These are phyloP conservation scores for Cutaneotrichosporon sp. DNA, from an alignment of 1,284 basidiomycete species.

Conservation along the genomic window DNA sequence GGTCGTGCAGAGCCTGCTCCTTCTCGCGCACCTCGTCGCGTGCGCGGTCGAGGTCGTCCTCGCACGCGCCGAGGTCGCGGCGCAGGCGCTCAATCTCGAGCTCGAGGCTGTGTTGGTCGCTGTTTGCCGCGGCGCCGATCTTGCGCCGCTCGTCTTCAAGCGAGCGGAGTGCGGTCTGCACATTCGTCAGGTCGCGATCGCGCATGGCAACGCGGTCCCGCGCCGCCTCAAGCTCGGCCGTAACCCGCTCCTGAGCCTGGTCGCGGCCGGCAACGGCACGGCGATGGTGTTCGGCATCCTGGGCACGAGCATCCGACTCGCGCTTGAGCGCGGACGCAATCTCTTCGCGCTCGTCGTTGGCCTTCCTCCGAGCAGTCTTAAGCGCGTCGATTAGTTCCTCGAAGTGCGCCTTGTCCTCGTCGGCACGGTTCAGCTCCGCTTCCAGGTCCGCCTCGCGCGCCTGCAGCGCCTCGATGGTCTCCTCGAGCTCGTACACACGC, in stretches of 20 bases:
- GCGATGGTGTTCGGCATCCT: conserved; percentile 53
- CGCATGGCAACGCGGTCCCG: conserved; percentile 53
- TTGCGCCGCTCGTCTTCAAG: conserved; percentile 60
- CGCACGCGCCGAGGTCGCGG: conserved; percentile 75
- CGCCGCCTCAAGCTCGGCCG: conserved; percentile 50
- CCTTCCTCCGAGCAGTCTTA: conserved; percentile 64
- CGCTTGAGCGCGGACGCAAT: conserved; percentile 66
- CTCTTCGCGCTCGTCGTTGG: conserved; percentile 61
- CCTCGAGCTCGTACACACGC: conserved; percentile 53
- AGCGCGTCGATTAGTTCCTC: conserved; percentile 69
- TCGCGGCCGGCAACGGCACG: conserved; percentile 53
- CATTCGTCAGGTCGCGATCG: conserved; percentile 64
- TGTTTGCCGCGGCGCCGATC: conserved; percentile 75
- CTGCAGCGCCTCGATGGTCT: conserved; percentile 62
- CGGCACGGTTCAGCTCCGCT: conserved; percentile 54
- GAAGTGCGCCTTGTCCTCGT: conserved; percentile 64
- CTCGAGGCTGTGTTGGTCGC: conserved; percentile 80
- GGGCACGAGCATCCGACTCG: conserved; percentile 54
- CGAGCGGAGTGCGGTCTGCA: conserved; percentile 69
- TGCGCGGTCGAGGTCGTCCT: conserved; percentile 73
- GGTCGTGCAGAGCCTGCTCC: conserved; percentile 65
- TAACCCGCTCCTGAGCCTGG: conserved; percentile 44
- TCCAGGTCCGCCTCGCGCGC: conserved; percentile 61
- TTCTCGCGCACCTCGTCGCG: conserved; percentile 69
- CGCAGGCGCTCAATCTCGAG: conserved; percentile 85